Evolutionary conservation across 2,329 filamentous ascomycete species (phyloP), one percentile per base, ranked within the genome.

Genomic region (Colletotrichum noveboracense): DNA sequence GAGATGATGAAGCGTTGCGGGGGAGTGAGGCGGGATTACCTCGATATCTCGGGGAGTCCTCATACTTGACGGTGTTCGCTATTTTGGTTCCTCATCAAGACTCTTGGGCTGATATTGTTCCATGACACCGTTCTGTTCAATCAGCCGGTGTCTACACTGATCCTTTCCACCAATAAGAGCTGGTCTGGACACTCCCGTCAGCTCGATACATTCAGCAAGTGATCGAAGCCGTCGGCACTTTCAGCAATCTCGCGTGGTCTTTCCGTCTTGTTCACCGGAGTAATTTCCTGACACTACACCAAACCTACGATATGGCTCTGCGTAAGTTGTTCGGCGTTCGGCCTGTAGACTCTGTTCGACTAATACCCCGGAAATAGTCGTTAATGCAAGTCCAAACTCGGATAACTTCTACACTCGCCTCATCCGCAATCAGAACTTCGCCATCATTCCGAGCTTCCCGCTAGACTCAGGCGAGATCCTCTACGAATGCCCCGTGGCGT

Each of bases 401-500:
- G 96, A 98, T 87, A 98, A 98, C 86, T 96, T 96, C 28, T 98
- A 96, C 84, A 92, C 95, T 74, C 86, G 89, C 77, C 89, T 98
- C 81, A 97, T 98, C 66, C 93, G 95, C 66, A 93, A 98, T 81
- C 97, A 98, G 86, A 90, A 93, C 70, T 94, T 98, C 81, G 95
- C 94, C 70, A 91, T 96, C 74, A 91, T 99, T 69, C 96, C 96
- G 3, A 93, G 93, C 28, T 98, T 98, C 84, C 96, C 93, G 9
- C 94, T 99, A 78, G 97, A 98, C 85, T 98, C 96, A 3, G 97
- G 97, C 64, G 95, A 94, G 30, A 93, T 91, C 1, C 89, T 98
- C 28, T 87, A 90, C 78, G 96, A 98, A 90, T 89, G 93, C 21
- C 92, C 92, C 3, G 87, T 94, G 66, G 92, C 93, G 52, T 94